Evolutionary conservation across 2,329 filamentous ascomycete species (phyloP), one percentile per base, ranked within the genome.

Genomic region (Bimuria novae-zelandiae): DNA sequence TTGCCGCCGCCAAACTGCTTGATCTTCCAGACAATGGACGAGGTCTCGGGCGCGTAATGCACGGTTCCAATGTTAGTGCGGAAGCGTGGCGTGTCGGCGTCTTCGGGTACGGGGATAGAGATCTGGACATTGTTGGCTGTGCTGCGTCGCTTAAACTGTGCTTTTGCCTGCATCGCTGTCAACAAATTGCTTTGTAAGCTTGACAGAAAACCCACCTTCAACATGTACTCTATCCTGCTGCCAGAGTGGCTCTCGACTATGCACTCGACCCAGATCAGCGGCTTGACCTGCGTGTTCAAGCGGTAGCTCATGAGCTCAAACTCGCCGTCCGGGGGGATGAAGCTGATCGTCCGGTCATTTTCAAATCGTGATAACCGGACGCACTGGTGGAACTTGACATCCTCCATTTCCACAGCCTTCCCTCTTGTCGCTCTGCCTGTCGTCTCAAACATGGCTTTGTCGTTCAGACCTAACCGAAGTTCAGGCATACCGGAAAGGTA

Each of bases 241-340:
- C 93, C 93, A 10, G 90, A 96, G 77, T 99, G 94, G 54, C 89
- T 95, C 75, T 99, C 93, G 49, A 99, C 92, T 33, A 97, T 87
- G 72, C 93, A 97, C 76, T 99, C 94, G 16, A 99, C 94, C 94
- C 94, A 99, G 68, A 99, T 97, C 57, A 99, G 79, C 7, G 94
- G 94, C 79, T 99, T 99, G 64, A 99, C 94, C 75, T 97, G 92
- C 16, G 94, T 99, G 78, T 99, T 99, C 64, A 99, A 81, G 4
- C 94, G 92, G 79, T 99, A 99, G 63, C 91, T 96, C 94, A 99
- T 99, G 65, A 99, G 85, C 79, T 99, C 94, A 71, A 99, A 99
- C 75, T 99, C 94, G 72, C 94, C 94, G 71, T 99, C 94, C 10
- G 94, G 94, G 1, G 94, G 94, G 64, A 99, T 97, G 76, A 99